Base-by-base conservation (phyloP, 805 yeast genomes). In the Candida parachauliodes region DNA sequence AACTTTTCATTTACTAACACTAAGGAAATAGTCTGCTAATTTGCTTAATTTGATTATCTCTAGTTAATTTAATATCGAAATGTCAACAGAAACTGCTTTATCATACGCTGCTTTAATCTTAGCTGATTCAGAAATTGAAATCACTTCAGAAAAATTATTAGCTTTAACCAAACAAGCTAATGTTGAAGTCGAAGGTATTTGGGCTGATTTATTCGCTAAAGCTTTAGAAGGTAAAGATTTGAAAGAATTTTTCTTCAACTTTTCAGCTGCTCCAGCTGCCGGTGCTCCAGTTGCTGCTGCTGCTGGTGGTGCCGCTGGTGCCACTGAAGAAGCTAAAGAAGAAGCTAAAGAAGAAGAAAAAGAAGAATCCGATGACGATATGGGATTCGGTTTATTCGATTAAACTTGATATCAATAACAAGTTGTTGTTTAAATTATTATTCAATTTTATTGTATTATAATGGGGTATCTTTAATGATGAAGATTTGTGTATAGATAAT, bases 61-160 rank as follows among this genome's bases (percentile, higher is more conserved):
- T 68, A 68, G 72, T 68, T 61, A 48, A 22, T 40, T 27, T n/a
- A n/a, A n/a, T n/a, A n/a, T 16, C 12, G 16, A 37, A 55, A 68
- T 68, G 74, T 67, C 74, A 52, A 57, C 61, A 51, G 74, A 68
- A 65, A 56, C 72, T 42, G 70, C 72, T 57, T 65, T 68, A 57
- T 68, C 73, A 39, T 68, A 68, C 69, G 74, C 74, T 44, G 72
- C 74, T 51, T 67, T 68, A 57, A 66, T 68, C 65, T 65, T 68
- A 58, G 72, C 73, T 41, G 74, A 68, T 56, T 52, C 74, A 46
- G 73, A 68, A 30, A 53, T 68, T 51, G 73, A 68, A 59, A 65
- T 68, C 60, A 46, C 67, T 45, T 42, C 73, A 47, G 73, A 68
- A 52, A 68, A 68, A 61, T 66, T 68, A 56, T 48, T 56, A 39